Evolutionary conservation across 2,329 filamentous ascomycete species (phyloP), one percentile per base, ranked within the genome.

Genomic region (Neofusicoccum sp.): DNA sequence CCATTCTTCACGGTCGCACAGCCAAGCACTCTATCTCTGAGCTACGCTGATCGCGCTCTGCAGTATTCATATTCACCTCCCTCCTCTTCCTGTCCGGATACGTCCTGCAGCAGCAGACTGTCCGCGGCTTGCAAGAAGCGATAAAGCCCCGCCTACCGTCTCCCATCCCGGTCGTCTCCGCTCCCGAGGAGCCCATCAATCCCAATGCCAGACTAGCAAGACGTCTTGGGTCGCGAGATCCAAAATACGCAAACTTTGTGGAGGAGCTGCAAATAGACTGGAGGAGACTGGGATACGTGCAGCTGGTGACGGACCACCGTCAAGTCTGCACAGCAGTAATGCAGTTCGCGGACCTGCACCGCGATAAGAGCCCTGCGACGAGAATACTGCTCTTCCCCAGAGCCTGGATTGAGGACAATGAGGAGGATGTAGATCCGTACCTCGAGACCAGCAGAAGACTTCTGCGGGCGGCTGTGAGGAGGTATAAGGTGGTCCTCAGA

Each of bases 51-150:
- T 28, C 14, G 3, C 14, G 31, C 41, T 31, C 11, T 47, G 6
- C 63, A 76, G 89, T 96, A 62, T 78, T 90, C 64, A 73, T 90
- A 28, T 96, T 91, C 75, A 96, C 92, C 3, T 75, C 87, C 38
- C 84, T 92, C 4, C 86, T 97, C 28, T 97, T 97, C 74, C 81
- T 96, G 33, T 91, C 90, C 56, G 93, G 93, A 69, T 96, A 96
- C 73, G 84, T 87, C 3, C 83, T 96, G 58, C 93, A 97, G 70
- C 93, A 97, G 75, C 86, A 91, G 68, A 95, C 91, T 0, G 85
- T 96, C 4, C 84, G 84, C 64, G 88, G 88, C 67, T 82, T 97
- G 33, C 89, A 93, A 68, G 79, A 82, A 60, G 89, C 89, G 16
- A 88, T 96, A 68, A 83, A 82, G 66, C 82, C 80, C 54, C 80